Conservation (phyloP, 2,329 filamentous ascomycete genomes). For the Cladobotryum protrusum region DNA sequence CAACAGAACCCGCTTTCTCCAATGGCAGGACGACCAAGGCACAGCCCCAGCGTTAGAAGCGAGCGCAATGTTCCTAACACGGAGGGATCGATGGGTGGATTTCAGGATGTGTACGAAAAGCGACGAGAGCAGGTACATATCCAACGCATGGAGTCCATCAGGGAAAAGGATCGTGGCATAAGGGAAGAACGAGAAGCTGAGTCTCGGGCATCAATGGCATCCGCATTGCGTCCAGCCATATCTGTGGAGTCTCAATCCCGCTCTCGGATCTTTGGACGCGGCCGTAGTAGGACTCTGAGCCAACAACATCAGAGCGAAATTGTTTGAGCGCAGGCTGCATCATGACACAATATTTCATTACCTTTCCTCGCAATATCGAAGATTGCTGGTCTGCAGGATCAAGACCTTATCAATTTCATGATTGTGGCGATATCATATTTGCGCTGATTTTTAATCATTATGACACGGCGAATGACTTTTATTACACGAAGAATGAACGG, state of each 20-base stretch:
- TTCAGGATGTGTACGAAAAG: constrained; percentile 41
- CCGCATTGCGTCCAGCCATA: constrained; percentile 19
- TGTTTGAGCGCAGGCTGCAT: constrained; percentile 14
- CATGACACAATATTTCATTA: too few relatives aligned
- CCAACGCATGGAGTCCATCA: constrained; percentile 32
- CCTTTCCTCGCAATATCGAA: too few relatives aligned
- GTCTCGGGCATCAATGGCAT: constrained; percentile 21
- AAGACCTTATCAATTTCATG: too few relatives aligned
- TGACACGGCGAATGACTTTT: too few relatives aligned
- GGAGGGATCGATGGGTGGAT: constrained; percentile 32
- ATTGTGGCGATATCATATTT: too few relatives aligned
- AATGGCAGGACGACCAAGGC: constrained; percentile 11
- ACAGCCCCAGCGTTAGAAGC: constrained; percentile 12
- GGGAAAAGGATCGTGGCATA: constrained; percentile 30
- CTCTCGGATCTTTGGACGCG: constrained; percentile 23
- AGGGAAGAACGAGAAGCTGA: constrained; percentile 22
- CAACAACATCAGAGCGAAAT: constrained; percentile 19
- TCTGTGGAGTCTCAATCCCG: constrained; percentile 22
- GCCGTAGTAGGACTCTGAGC: constrained; percentile 24
- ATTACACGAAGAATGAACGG: too few relatives aligned
- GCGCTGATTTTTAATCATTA: too few relatives aligned
- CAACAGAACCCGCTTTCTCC: constrained; percentile 11
- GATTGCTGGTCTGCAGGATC: too few relatives aligned
- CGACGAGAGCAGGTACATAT: constrained; percentile 32
- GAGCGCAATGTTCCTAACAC: constrained; percentile 19